Conservation (phyloP, 139 green algal species). For the Tetratostichococcus sp. region DNA sequence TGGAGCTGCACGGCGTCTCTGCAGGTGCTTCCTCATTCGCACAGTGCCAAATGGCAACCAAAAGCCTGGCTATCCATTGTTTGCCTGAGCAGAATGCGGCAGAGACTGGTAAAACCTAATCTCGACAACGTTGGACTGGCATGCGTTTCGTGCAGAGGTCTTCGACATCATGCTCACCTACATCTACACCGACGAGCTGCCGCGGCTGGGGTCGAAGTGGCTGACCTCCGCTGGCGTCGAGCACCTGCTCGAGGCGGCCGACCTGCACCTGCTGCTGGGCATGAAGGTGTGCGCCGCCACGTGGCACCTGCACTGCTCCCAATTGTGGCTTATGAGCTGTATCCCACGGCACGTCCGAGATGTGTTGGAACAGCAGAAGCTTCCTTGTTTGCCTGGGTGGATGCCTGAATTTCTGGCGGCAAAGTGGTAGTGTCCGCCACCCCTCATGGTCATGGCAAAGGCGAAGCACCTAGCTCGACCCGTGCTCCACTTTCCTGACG, state of each 20-base stretch:
- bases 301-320: not conserved
- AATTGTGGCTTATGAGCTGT: no score
- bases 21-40: not conserved
- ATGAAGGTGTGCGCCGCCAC: slow-evolving; percentile 16
- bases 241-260: slow-evolving; percentile 21
- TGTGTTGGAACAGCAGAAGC: no score
- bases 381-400: no score
- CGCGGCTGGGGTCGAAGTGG: not conserved
- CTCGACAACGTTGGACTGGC: not conserved
- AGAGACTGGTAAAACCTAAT: no score
- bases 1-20: not conserved
- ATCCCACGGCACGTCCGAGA: no score
- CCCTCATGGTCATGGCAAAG: no score
- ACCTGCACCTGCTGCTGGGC: slow-evolving; percentile 16
- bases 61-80: not conserved
- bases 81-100: no score
- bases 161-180: slow-evolving; percentile 17
- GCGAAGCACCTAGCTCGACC: no score
- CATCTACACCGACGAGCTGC: slow-evolving; percentile 17
- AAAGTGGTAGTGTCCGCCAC: no score
- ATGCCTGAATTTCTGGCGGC: no score
- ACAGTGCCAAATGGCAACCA: no score
- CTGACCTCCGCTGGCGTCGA: slow-evolving; percentile 1
- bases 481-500: no score
- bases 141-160: not conserved